Percentiles rank a stretch among this genome's conserved stretches.
Conservation (phyloP, 2,329 filamentous ascomycete genomes). For the Hypoxylon sp. region DNA sequence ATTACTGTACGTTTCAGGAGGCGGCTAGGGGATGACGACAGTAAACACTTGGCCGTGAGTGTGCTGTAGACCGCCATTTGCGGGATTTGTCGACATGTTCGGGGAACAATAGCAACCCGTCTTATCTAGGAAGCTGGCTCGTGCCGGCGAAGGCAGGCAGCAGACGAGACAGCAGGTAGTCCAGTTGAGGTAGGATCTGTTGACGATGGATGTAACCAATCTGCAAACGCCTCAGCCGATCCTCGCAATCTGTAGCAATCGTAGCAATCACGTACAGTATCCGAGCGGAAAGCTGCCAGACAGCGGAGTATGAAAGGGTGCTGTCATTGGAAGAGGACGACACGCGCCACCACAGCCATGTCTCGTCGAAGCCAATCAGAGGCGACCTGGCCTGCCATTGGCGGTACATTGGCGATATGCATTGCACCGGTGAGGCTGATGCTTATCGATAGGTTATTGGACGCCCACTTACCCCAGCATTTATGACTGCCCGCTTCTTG, state of each 20-base stretch:
- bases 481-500: constrained; percentile 9
- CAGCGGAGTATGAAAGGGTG: not conserved
- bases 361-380: not conserved
- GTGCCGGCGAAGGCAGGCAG: no score
- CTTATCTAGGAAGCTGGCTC: not conserved
- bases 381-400: not conserved
- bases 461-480: not conserved
- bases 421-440: constrained; percentile 28
- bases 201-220: not conserved
- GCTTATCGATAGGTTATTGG: constrained; percentile 19
- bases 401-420: not conserved
- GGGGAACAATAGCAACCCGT: not conserved
- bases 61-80: not conserved
- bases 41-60: not conserved
- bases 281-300: constrained; percentile 2
- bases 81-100: not conserved
- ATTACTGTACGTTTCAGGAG: not conserved
- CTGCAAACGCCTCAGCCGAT: not conserved
- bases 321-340: constrained; percentile 16
- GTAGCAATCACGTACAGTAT: constrained; percentile 11
- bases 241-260: not conserved
- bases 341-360: not conserved
- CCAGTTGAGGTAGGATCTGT: not conserved
- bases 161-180: no score
- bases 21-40: not conserved